These are phyloP conservation scores for Haematococcus sp. DNA, from an alignment of 139 green algal genomes.

Conservation along the genomic window DNA sequence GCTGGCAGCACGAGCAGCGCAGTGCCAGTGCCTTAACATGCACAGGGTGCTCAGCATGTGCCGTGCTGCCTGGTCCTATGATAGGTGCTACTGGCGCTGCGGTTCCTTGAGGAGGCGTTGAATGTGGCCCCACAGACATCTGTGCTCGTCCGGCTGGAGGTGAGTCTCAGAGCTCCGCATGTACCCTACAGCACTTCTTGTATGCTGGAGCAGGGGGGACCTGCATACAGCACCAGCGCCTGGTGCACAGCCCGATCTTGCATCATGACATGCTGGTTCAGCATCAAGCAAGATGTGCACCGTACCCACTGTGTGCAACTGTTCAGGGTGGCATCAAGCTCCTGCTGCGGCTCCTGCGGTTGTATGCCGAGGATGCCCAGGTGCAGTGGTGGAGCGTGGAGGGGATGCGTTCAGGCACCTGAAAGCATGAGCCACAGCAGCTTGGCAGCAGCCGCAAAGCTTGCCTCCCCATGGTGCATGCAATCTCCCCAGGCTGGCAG, in stretches of 20 bases:
- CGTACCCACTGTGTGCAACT: not conserved
- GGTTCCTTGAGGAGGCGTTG: conserved; percentile 12
- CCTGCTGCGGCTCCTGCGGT: conserved; percentile 8
- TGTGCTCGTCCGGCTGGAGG: conserved; percentile 14
- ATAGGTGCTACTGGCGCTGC: conserved; percentile 7
- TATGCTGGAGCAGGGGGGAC: not conserved
- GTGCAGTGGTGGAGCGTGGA: conserved; percentile 13
- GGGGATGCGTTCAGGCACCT: no score
- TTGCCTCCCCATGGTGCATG: not conserved
- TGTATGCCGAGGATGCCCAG: not conserved
- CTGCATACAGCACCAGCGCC: not conserved
- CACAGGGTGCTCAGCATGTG: no score
- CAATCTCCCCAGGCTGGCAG: not conserved
- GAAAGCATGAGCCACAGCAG: no score
- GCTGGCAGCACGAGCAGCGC: no score
- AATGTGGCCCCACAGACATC: conserved; percentile 3
- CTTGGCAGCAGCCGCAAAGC: conserved; percentile 16
- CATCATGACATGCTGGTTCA: no score
- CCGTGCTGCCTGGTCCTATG: no score
- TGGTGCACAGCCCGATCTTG: not conserved
- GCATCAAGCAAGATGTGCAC: no score
- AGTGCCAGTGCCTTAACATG: no score
- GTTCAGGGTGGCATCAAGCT: conserved; percentile 31
- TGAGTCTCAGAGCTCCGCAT: not conserved
- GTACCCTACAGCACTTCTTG: no score